Base-by-base conservation (phyloP, 73 alveolate genomes). In the Halteria grandinella region DNA sequence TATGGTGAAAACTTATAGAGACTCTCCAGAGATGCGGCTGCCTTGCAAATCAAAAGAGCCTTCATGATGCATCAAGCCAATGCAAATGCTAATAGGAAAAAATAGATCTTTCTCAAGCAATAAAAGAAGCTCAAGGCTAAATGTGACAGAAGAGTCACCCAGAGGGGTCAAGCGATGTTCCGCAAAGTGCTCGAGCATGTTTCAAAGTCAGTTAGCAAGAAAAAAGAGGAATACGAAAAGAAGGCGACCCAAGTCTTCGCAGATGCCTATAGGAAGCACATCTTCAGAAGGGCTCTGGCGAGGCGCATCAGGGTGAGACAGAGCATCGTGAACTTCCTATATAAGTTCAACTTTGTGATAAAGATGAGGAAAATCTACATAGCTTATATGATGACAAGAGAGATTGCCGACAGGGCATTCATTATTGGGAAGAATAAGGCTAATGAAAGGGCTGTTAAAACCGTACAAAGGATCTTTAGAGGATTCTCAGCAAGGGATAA, bases 381-480 rank as follows among this genome's bases (percentile, higher is more conserved):
- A 43, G 72, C 85, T 34, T 54, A 33, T 54, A 66, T 47, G 55
- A 6, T 25, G 40, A 49, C 71, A 0, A 57, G 50, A 14, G 1
- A 31, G 57, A 43, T 83, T 24, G 51, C 52, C 10, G 72, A 72
- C 21, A 71, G 36, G 45, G 90, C 93, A 10, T 86, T 91, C 86
- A 10, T 11, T 0, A 32, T 52, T 1, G 66, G 59, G 25, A 70
- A 87, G 55, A 45, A 75, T 53, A 66, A 74, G 62, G 75, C 63
- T 0, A 73, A 58, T 47, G 73, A 34, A 21, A 40, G 82, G 39
- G 44, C 90, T 5, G 81, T 86, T 0, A 34, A 75, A 11, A 54
- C 76, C 7, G 79, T 81, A 0, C 79, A 86, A 32, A 64, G 90
- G 25, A 55, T 66, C 20, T 74, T 78, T 73, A 86, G 89, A 70